phyloP scores from a whole-genome alignment of 306 rosid species.

The Corylus americana region DNA sequence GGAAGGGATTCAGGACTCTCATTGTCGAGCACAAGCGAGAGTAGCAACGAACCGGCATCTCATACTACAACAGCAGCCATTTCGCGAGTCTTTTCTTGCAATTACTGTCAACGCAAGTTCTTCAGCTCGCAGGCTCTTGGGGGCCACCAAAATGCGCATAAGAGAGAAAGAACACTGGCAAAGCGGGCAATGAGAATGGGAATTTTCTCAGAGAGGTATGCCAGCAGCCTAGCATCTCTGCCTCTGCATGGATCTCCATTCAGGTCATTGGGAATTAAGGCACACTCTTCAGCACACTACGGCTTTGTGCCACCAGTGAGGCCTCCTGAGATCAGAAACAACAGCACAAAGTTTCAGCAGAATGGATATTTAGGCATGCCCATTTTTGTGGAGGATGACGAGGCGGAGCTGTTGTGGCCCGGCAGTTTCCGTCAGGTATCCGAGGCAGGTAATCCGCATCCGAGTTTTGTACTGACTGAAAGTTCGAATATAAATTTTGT shows the following conservation, averaged over 20 bases:
- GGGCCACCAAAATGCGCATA: slow-evolving; percentile 94
- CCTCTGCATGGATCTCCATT: slow-evolving; percentile 76
- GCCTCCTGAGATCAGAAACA: slow-evolving; percentile 51
- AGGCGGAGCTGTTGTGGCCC: slow-evolving; percentile 73
- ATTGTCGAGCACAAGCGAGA: slow-evolving; percentile 83
- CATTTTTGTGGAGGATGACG: slow-evolving; percentile 70
- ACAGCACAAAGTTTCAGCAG: slow-evolving; percentile 49
- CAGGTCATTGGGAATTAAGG: slow-evolving; percentile 74
- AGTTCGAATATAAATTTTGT: slow-evolving; percentile 49
- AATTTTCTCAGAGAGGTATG: slow-evolving; percentile 63
- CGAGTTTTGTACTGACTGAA: slow-evolving; percentile 49
- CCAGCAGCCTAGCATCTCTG: slow-evolving; percentile 64
- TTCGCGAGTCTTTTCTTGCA: slow-evolving; percentile 75
- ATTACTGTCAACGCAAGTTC: slow-evolving; percentile 87
- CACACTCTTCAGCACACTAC: slow-evolving; percentile 79
- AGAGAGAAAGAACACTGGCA: slow-evolving; percentile 79
- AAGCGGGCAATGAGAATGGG: slow-evolving; percentile 89
- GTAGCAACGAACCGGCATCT: slow-evolving; percentile 70
- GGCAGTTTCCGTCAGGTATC: slow-evolving; percentile 74
- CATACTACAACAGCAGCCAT: slow-evolving; percentile 42
- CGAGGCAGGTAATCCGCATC: slow-evolving; percentile 41
- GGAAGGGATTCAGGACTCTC: slow-evolving; percentile 60
- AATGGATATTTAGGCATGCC: slow-evolving; percentile 55
- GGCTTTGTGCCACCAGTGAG: slow-evolving; percentile 48
- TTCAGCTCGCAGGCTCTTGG: slow-evolving; percentile 96